A percentile compares a stretch with the other conserved stretches of the same genome.
phyloP scores from a whole-genome alignment of 2,329 filamentous ascomycete species.

The Aureobasidium lini region DNA sequence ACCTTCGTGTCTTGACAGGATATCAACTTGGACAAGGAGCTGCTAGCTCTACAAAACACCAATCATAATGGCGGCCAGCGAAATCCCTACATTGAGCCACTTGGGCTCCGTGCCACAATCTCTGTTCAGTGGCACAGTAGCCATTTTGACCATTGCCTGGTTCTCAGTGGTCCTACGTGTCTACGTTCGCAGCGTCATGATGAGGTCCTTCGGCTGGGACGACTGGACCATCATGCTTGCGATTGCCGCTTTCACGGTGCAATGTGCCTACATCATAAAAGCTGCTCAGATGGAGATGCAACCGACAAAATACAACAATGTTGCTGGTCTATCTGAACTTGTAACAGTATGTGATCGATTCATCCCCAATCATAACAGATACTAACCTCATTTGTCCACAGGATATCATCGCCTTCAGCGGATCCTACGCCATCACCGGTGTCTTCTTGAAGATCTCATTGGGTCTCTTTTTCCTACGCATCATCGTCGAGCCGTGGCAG shows the following conservation, averaged over 20 bases:
- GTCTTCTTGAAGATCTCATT: constrained; percentile 16
- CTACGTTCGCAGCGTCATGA: constrained; percentile 14
- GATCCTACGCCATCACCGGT: constrained; percentile 11
- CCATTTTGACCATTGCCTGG: constrained; percentile 11
- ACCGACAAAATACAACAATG: constrained; percentile 4
- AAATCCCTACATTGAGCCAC: background rate
- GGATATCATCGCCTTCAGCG: constrained; percentile 4
- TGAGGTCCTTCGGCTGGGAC: constrained; percentile 7
- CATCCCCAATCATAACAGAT: background rate
- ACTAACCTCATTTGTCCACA: background rate
- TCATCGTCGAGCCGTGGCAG: constrained; percentile 15
- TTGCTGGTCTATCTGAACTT: background rate
- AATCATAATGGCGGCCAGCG: background rate
- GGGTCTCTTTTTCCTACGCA: constrained; percentile 16
- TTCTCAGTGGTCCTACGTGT: constrained; percentile 9
- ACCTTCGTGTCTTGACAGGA: background rate
- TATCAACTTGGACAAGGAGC: background rate
- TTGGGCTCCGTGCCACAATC: background rate
- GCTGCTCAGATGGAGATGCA: background rate
- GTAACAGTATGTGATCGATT: background rate
- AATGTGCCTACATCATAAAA: constrained; percentile 7
- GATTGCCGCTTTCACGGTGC: background rate
- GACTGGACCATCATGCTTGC: constrained; percentile 9
- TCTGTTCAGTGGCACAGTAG: background rate
- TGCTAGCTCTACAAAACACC: background rate